Conservation (phyloP, 345 rosid genomes). For the Bruguiera gymnorhiza region DNA sequence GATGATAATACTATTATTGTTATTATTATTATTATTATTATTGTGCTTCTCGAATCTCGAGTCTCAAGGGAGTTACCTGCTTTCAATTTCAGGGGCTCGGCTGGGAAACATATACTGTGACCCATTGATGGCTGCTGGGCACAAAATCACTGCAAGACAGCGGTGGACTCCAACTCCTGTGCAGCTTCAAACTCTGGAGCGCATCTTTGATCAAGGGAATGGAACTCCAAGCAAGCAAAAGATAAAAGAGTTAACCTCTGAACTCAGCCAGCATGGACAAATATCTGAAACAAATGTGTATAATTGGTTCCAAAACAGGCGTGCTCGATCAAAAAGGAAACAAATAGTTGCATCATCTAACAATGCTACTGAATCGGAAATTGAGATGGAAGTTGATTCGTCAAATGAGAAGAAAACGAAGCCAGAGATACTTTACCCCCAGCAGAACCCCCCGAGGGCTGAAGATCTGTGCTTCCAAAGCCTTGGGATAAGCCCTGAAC, state of each 20-base stretch:
- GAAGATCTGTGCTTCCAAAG: conserved; percentile 15
- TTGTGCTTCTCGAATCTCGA: too few species aligned
- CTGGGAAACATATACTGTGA: conserved; percentile 40
- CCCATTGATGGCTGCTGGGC: conserved; percentile 36
- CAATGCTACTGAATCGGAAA: conserved; percentile 20
- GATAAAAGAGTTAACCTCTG: conserved; percentile 52
- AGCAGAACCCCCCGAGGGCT: neutral
- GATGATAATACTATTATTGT: too few species aligned
- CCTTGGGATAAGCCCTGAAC: conserved; percentile 19
- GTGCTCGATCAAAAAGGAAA: conserved; percentile 70
- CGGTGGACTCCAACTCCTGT: conserved; percentile 65
- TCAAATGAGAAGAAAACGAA: conserved; percentile 35
- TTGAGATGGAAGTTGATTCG: conserved; percentile 26
- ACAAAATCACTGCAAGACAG: conserved; percentile 53
- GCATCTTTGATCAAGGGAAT: conserved; percentile 44
- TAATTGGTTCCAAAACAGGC: conserved; percentile 78
- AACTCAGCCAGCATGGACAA: conserved; percentile 57
- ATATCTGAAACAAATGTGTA: conserved; percentile 68
- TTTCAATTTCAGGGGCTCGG: conserved; percentile 33
- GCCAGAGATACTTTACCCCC: conserved; percentile 25
- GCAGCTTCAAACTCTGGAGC: conserved; percentile 64
- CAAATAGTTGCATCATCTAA: conserved; percentile 20
- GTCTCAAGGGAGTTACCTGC: too few species aligned
- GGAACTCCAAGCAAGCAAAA: conserved; percentile 56
- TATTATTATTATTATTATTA: too few species aligned